Conservation (phyloP, 139 green algal species). For the Coelastrella sp. region DNA sequence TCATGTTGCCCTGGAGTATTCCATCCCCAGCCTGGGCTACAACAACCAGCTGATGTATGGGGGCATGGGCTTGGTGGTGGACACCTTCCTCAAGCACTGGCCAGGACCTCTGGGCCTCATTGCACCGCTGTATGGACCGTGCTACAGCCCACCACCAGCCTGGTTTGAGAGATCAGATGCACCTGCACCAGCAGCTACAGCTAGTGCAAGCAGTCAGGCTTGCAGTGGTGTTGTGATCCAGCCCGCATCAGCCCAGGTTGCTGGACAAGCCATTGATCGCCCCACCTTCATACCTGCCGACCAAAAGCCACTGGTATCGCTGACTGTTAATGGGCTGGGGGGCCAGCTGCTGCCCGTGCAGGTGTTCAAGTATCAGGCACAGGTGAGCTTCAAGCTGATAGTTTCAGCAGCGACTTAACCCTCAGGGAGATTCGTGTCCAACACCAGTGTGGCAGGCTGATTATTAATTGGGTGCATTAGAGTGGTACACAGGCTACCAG, state of each 20-base stretch:
- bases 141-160: constrained; percentile 11
- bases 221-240: neutral
- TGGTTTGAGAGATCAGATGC: neutral
- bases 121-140: constrained; percentile 52
- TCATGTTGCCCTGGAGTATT: constrained; percentile 57
- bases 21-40: constrained; percentile 48
- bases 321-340: neutral
- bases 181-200: neutral
- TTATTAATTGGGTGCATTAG: no score
- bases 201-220: neutral
- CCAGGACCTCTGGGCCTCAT: constrained; percentile 44
- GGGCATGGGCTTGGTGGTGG: constrained; percentile 55
- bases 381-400: neutral
- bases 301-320: neutral
- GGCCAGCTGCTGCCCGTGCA: constrained; percentile 21
- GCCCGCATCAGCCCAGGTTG: no score
- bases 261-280: neutral
- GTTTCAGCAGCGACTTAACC: neutral
- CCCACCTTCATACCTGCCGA: neutral
- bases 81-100: constrained; percentile 46
- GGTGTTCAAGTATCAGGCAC: constrained; percentile 10
- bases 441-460: no score
- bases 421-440: no score
- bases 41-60: constrained; percentile 54
- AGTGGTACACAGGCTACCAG: no score